Conservation (phyloP, 306 rosid species). For the Dryas drummondii region DNA sequence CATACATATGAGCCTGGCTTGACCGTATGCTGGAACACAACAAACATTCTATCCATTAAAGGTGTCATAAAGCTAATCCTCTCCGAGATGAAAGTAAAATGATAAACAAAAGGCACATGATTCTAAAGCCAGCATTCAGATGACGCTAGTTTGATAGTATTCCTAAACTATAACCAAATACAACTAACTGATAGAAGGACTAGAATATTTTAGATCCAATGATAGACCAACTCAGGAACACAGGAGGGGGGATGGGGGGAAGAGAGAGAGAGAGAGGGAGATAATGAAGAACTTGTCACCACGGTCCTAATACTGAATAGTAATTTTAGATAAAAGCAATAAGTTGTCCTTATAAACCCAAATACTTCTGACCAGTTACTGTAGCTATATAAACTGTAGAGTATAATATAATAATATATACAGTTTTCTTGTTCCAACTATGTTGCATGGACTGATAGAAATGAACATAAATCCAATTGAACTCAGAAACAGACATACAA, state of each 20-base stretch:
- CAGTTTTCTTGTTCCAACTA: not conserved
- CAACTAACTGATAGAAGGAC: not conserved
- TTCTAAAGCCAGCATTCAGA: slow-evolving; percentile 8
- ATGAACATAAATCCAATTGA: not conserved
- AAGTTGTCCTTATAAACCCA: no score
- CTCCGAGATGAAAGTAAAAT: slow-evolving; percentile 37
- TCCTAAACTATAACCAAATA: slow-evolving; percentile 1
- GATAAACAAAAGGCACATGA: slow-evolving; percentile 32
- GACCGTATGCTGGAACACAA: slow-evolving; percentile 63
- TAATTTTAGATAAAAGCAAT: no score
- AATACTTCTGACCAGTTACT: not conserved
- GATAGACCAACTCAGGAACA: not conserved
- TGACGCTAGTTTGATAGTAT: not conserved
- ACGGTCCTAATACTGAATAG: no score
- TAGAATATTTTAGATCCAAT: not conserved
- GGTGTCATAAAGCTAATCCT: slow-evolving; percentile 41
- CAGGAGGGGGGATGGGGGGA: not conserved
- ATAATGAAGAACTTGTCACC: no score
- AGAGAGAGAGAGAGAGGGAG: not conserved
- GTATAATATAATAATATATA: not conserved
- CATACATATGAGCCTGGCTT: slow-evolving; percentile 51
- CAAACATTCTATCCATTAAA: slow-evolving; percentile 56
- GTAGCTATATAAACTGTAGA: not conserved
- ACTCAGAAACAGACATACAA: not conserved
- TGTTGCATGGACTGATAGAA: not conserved